Base-by-base conservation (phyloP, 2,329 filamentous ascomycete genomes). In the Paraphoma sp. region DNA sequence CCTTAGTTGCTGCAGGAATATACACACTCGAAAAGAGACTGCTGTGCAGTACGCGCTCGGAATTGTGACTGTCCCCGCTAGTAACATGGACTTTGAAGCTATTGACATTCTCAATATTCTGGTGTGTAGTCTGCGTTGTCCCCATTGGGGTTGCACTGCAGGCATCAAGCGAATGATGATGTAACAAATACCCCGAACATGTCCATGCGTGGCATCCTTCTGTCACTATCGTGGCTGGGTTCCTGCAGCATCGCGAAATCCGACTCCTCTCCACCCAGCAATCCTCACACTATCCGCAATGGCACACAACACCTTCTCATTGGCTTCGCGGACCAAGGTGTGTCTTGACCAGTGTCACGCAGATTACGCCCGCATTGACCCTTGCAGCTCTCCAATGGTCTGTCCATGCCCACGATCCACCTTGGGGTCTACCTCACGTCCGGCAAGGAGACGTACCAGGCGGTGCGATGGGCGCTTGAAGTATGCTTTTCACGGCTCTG, bases 361-460 rank as follows among this genome's bases (percentile, higher is more conserved):
- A 49, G 45, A 14, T 49, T 42, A 28, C 54, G 41, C 52, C 53
- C 38, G 41, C 42, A 62, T 57, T 71, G 64, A 74, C 67, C 45
- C 50, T 54, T 59, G 57, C 61, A 72, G 73, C 71, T 76, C 56
- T 76, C 85, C 65, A 90, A 90, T 80, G 87, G 87, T 69, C 78
- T 84, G 53, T 80, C 80, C 12, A 91, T 92, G 76, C 90, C 90
- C 12, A 85, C 84, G 65, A 86, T 92, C 63, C 89, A 92, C 63
- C 83, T 92, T 1, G 90, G 90, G 4, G 85, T 92, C 10, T 93
- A 92, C 77, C 82, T 89, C 78, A 90, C 89, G 74, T 85, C 83
- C 3, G 86, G 88, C 1, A 73, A 73, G 28, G 87, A 91, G 68
- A 87, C 86, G 16, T 80, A 78, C 9, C 73, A 80, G 28, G 82